Conservation (phyloP, 768 basidiomycete genomes). For the Rhizopogon vinicolor region DNA sequence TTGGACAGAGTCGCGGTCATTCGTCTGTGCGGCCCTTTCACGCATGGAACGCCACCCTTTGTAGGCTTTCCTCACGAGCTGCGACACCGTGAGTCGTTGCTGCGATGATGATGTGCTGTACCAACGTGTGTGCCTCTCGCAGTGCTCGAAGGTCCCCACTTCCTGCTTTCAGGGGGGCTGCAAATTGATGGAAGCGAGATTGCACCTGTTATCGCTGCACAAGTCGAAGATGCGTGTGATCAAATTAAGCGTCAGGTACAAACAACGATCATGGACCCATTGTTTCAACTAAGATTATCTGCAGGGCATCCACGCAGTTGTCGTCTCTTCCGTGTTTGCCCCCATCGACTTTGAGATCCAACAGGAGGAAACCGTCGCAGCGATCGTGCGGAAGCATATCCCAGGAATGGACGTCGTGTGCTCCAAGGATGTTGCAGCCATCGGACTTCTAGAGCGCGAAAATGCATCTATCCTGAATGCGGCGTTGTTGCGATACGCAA, state of each 20-base stretch:
- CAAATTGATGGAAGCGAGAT: conserved; percentile 49
- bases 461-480: conserved; percentile 69
- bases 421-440: conserved; percentile 52
- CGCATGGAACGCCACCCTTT: conserved; percentile 53
- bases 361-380: conserved; percentile 44
- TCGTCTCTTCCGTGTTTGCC: conserved; percentile 44
- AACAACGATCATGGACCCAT: neutral
- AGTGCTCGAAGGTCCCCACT: conserved; percentile 26
- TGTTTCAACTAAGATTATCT: neutral
- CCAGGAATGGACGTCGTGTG: conserved; percentile 43
- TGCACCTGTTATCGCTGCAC: conserved; percentile 33
- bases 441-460: conserved; percentile 60
- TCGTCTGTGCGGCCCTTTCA: conserved; percentile 57
- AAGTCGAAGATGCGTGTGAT: conserved; percentile 41
- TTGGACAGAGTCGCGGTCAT: conserved; percentile 60
- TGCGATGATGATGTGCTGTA: conserved; percentile 6
- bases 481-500: conserved; percentile 55
- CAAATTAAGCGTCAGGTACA: conserved; percentile 29
- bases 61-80: conserved; percentile 42
- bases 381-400: conserved; percentile 37
- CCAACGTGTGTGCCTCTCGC: neutral
- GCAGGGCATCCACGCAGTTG: conserved; percentile 30
- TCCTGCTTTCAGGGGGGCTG: conserved; percentile 33
- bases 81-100: conserved; percentile 21
- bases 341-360: conserved; percentile 39